Base-by-base conservation (phyloP, 768 basidiomycete genomes). In the Phanerochaete sordida region DNA sequence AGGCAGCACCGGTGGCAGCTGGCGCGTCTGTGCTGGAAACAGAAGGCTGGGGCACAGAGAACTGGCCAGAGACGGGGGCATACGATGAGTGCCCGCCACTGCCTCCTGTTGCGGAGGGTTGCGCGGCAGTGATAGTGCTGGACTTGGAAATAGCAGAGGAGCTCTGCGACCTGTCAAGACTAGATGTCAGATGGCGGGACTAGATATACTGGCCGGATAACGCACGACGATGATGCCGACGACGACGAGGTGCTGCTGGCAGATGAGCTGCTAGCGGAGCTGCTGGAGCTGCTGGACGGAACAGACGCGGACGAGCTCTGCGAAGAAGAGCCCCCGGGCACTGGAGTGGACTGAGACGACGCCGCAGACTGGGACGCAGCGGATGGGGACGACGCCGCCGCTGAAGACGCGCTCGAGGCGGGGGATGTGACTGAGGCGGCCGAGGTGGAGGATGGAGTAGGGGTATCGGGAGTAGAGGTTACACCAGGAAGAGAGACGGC, bases 281-380 rank as follows among this genome's bases (percentile, higher is more conserved):
- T 54, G n/a, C 50, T 51, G 19, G 28, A 8, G 21, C 35, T 54
- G 53, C 53, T 54, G 35, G 23, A 24, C 2, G 24, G 3, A 24
- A 49, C 45, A n/a, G 59, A 43, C 3, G 64, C 56, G 31, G 64
- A 58, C 21, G 66, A 59, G 31, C 62, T 62, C 28, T 50, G 16
- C 37, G 49, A 35, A 57, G 61, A 47, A 23, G 61, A 50, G 1
- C 39, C 19, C 4, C 39, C 19, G 11, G 39, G 19, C 39, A 16
- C 7, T 11, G 39, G 8, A 43, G 35, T 1, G 3, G 51, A 26
- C n/a, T 47, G 37, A 53, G 50, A 30, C 9, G 57, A 47, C 2
- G 50, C 21, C 15, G 56, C n/a, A 28, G 58, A 26, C 37, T 26
- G 4, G 19, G 59, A 53, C 15, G 59, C 31, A 11, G 26, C n/a